Percentiles rank a stretch among this genome's conserved stretches.
These are phyloP conservation scores for Kodamaea ohmeri DNA, from an alignment of 1,139 yeast species.

Conservation along the genomic window DNA sequence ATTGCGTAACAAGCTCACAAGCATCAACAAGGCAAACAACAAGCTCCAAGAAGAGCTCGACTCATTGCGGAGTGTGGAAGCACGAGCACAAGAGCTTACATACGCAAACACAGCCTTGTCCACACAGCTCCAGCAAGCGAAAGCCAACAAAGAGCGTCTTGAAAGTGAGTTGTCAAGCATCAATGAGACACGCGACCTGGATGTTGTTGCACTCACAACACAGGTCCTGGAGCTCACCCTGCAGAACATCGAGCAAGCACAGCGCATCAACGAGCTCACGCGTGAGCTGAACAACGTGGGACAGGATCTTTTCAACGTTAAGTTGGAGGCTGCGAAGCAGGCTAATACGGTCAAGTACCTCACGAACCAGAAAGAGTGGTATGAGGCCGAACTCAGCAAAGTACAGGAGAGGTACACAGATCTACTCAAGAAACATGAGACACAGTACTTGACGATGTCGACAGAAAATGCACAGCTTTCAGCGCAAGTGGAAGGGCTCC, in stretches of 20 bases:
- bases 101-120: not conserved
- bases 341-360: conserved; percentile 36
- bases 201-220: conserved; percentile 3
- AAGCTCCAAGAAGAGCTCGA: conserved; percentile 5
- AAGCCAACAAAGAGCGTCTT: conserved; percentile 1
- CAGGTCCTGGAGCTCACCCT: conserved; percentile 24
- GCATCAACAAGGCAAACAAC: conserved; percentile 1
- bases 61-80: not conserved
- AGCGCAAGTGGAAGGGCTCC: conserved; percentile 21
- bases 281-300: conserved; percentile 36
- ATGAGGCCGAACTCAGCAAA: conserved; percentile 43
- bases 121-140: not conserved
- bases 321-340: conserved; percentile 41
- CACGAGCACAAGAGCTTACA: not conserved
- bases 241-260: conserved; percentile 47
- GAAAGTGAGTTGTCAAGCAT: not conserved
- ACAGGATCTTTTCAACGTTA: conserved; percentile 39
- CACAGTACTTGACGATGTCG: conserved; percentile 32
- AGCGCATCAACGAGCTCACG: conserved; percentile 36
- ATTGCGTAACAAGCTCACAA: conserved; percentile 2
- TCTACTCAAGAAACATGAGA: conserved; percentile 38
- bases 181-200: conserved; percentile 3
- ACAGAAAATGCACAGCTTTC: conserved; percentile 30
- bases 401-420: conserved; percentile 40
- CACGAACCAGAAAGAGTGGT: conserved; percentile 46